Base-by-base conservation (phyloP, 2,329 filamentous ascomycete genomes). In the Dryadomyces sulphureus region DNA sequence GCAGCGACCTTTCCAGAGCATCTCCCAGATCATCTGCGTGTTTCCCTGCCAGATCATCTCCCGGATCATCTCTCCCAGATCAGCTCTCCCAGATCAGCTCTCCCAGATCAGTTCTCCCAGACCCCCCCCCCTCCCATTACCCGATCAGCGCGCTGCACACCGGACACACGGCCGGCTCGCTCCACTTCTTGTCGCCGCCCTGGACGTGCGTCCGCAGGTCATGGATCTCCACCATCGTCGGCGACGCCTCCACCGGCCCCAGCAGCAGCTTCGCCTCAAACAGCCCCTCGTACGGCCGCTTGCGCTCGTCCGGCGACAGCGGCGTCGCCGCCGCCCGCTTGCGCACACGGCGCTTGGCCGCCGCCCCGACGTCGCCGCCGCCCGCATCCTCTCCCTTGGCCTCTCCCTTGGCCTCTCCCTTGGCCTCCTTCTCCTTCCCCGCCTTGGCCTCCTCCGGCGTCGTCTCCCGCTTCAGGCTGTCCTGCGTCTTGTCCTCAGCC, bases 141-240 rank as follows among this genome's bases (percentile, higher is more conserved):
- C 21, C 27, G 19, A 52, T 51, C 8, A 45, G 34, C 21, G 48
- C 38, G 14, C 60, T 60, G 54, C 74, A 78, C 36, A 72, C 54
- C 32, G 77, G 62, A 50, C 74, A 78, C 41, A 62, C 58, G 27
- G 70, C 56, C 4, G 64, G 64, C 55, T 77, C 72, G 11, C 63
- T 67, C 74, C 74, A 78, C 9, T 59, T 61, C 57, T 70, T 73
- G 27, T 68, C 66, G 2, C 72, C 72, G 9, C 66, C 70, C 2
- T 56, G 56, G 7, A 76, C 59, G 9, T 63, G 61, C 25, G 65
- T 55, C 41, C 74, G 65, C 40, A 75, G 57, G 52, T 77, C 74
- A 22, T 57, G 65, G 43, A 77, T 67, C 51, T 74, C 68, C 43
- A 76, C 64, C 20, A 65, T 56, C 1, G 72, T 68, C 17, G 70